phyloP scores from a whole-genome alignment of 352 stramenopile genomes.

The Phytopythium mirpurense region DNA sequence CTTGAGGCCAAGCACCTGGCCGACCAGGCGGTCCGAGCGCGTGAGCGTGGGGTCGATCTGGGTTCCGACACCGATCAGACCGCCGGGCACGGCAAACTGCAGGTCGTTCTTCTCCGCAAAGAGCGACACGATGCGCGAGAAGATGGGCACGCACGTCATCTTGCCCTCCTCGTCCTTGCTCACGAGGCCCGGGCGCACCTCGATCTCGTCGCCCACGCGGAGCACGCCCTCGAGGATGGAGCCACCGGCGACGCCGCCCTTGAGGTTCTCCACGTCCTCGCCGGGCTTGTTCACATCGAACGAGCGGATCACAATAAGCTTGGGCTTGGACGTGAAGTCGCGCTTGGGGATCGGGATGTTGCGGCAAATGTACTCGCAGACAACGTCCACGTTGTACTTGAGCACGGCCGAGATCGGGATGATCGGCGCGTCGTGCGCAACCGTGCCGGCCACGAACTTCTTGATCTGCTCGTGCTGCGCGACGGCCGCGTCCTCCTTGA shows the following conservation, averaged over 20 bases:
- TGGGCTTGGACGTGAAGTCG: conserved; percentile 97
- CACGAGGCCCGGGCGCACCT: conserved; percentile 98
- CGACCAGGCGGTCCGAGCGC: conserved; percentile 98
- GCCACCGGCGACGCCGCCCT: conserved; percentile 89
- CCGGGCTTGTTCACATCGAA: conserved; percentile 99
- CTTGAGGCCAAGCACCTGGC: conserved; percentile 97
- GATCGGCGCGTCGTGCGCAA: conserved; percentile 97
- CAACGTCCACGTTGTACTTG: conserved; percentile 99
- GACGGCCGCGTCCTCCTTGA: conserved; percentile 97
- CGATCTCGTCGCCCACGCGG: conserved; percentile 97
- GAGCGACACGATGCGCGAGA: conserved; percentile 94
- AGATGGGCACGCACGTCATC: conserved; percentile 93
- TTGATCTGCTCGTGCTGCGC: conserved; percentile 98
- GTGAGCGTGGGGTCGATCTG: conserved; percentile 99
- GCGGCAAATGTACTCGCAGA: conserved; percentile 99
- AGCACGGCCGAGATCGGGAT: conserved; percentile 99
- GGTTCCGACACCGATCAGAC: conserved; percentile 99
- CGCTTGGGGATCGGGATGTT: conserved; percentile 98
- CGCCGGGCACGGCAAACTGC: conserved; percentile 98
- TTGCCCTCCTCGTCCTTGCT: conserved; percentile 97
- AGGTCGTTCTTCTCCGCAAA: conserved; percentile 99
- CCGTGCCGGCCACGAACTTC: conserved; percentile 86
- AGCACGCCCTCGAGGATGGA: conserved; percentile 97
- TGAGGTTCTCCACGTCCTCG: conserved; percentile 97
- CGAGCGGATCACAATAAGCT: conserved; percentile 99